Evolutionary conservation across 192 early-diverging fungal genomes (phyloP).

Genomic region (Umbelopsis isabellina): DNA sequence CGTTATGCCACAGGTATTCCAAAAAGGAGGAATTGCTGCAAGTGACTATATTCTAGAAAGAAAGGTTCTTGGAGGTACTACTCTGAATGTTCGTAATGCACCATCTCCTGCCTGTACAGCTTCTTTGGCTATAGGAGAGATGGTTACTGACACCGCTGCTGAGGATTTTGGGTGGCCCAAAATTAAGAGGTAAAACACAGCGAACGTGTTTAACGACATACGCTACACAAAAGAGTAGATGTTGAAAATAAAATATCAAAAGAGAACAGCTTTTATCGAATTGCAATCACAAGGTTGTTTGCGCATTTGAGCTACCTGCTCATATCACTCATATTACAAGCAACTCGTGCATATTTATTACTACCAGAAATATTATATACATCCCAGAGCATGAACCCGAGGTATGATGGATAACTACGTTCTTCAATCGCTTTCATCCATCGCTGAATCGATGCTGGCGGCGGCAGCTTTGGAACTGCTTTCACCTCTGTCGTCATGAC

Average conservation of each 20-base stretch:
- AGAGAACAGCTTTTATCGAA: too few relatives aligned
- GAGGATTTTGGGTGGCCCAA: constrained; percentile 35
- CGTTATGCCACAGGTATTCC: constrained; percentile 41
- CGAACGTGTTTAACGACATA: background rate
- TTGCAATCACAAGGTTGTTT: too few relatives aligned
- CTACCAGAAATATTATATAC: constrained; percentile 6
- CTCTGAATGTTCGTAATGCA: constrained; percentile 40
- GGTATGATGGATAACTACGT: background rate
- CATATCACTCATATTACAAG: too few relatives aligned
- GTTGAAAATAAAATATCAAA: too few relatives aligned
- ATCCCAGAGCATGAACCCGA: background rate
- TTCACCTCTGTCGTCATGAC: constrained; percentile 16
- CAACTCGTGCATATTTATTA: background rate
- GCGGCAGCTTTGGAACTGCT: background rate
- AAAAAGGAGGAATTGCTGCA: constrained; percentile 30
- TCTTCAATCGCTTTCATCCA: constrained; percentile 5
- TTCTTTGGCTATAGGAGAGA: constrained; percentile 39
- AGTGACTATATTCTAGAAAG: constrained; percentile 39
- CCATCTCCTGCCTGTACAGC: constrained; percentile 41
- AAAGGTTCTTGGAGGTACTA: constrained; percentile 33
- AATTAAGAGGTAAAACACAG: background rate
- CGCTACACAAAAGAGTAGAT: background rate
- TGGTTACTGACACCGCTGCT: constrained; percentile 31
- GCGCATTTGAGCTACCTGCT: too few relatives aligned
- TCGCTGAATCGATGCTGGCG: background rate